Percentiles rank a stretch among this genome's conserved stretches.
phyloP scores from a whole-genome alignment of 1,284 basidiomycete species.

The Ceratobasidium sp. region DNA sequence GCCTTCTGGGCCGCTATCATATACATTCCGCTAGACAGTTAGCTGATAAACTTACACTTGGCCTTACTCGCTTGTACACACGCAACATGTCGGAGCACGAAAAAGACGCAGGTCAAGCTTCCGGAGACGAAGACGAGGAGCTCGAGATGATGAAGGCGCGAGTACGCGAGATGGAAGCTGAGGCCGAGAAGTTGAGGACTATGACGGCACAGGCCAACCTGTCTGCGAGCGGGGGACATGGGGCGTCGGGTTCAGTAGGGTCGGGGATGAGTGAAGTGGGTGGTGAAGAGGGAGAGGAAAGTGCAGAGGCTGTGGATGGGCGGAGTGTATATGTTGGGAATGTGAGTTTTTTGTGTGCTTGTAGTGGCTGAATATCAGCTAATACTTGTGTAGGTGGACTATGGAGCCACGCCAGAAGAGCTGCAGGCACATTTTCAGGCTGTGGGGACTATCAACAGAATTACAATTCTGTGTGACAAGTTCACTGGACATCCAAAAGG shows the following conservation, averaged over 20 bases:
- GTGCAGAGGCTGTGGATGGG: slow-evolving; percentile 75
- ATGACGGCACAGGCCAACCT: slow-evolving; percentile 46
- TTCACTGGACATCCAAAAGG: slow-evolving; percentile 99
- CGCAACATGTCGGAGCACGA: slow-evolving; percentile 28
- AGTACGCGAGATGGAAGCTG: slow-evolving; percentile 43
- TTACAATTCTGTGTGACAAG: slow-evolving; percentile 99
- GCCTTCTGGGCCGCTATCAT: too few species aligned
- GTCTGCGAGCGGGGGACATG: too few species aligned
- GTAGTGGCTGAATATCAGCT: slow-evolving; percentile 3
- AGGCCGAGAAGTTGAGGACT: slow-evolving; percentile 39
- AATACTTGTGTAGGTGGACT: slow-evolving; percentile 81
- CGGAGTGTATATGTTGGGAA: slow-evolving; percentile 97
- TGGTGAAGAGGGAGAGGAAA: slow-evolving; percentile 55
- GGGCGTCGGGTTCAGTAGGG: slow-evolving; percentile 19
- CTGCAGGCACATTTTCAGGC: slow-evolving; percentile 98
- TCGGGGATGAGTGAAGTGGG: slow-evolving; percentile 45
- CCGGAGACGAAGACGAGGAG: slow-evolving; percentile 37
- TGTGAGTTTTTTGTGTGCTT: slow-evolving; percentile 64
- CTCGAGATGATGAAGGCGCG: slow-evolving; percentile 44
- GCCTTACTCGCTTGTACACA: too few species aligned
- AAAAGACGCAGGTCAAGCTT: not conserved
- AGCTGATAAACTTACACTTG: too few species aligned
- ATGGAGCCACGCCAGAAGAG: slow-evolving; percentile 96
- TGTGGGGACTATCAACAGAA: slow-evolving; percentile 97
- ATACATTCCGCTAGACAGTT: too few species aligned